Evolutionary conservation across 352 stramenopile genomes (phyloP), one percentile per base, ranked within the genome.

Genomic region (Pythium brachiatum): DNA sequence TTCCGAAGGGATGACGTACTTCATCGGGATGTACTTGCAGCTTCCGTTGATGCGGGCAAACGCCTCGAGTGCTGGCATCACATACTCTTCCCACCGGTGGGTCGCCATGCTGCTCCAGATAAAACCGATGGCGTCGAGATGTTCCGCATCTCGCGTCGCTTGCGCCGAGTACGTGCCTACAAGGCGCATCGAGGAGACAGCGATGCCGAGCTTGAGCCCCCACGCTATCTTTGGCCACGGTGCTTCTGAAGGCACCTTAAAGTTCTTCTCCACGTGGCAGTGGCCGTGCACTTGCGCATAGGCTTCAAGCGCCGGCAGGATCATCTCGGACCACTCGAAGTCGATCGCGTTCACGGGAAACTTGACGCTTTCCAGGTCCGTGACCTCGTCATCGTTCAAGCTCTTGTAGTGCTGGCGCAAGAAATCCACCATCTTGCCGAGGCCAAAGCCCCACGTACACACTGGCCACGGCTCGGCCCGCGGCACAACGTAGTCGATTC

Each of bases 1-100:
- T 7, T 67, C 34, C 1, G 53, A 53, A 20, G 82, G 79, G 2
- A 89, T 76, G 1, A 82, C 65, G 62, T 88, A 91, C 7, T 56
- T 18, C 9, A 20, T 20, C 25, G 15, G 15, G 1, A 34, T 7
- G 20, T 11, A 3, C 1, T 38, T 26, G 6, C 20, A 53, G 21
- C 47, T 53, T 7, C 68, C 68, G 21, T 53, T 26, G 31, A 53
- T 1, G 4, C 31, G 25, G 1, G 27, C 43, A 47, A 48, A 71
- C 25, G 27, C 38, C 27, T 71, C 52, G 9, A 74, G 27, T 1
- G 55, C 23, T 8, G 57, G 62, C 32, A 62, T 27, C 15, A 74
- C 27, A 7, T 62, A 39, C 32, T 57, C 20, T 1, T n/a, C 48
- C 68, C 68, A 75, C n/a, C 32, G 59, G 34, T 64, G 46, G 16